Conservation (phyloP, 148 eudicot genomes). For the Cornus suecica region DNA sequence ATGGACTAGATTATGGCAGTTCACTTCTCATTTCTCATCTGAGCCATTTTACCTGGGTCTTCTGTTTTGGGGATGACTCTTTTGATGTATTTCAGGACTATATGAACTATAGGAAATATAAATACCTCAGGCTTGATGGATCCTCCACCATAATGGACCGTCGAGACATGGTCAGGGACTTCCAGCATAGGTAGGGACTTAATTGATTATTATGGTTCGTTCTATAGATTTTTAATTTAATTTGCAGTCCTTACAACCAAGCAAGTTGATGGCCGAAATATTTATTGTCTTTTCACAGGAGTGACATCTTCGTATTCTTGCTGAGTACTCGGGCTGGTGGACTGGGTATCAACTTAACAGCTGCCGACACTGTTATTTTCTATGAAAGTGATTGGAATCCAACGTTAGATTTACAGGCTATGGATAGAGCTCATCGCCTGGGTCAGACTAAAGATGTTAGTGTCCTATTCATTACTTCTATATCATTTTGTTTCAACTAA, state of each 20-base stretch:
- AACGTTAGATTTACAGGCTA: slow-evolving; percentile 94
- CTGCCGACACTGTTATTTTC: slow-evolving; percentile 97
- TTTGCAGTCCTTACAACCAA: not conserved
- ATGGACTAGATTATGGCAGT: no score
- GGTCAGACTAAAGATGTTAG: slow-evolving; percentile 99
- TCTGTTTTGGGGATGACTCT: slow-evolving; percentile 8
- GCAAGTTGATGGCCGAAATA: slow-evolving; percentile 3
- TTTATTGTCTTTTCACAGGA: slow-evolving; percentile 51
- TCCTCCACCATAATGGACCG: slow-evolving; percentile 98
- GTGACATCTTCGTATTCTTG: slow-evolving; percentile 92
- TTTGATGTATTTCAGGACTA: slow-evolving; percentile 62
- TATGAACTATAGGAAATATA: slow-evolving; percentile 93
- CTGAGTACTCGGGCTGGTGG: slow-evolving; percentile 98
- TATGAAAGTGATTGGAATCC: slow-evolving; percentile 99
- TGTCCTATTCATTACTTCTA: slow-evolving; percentile 16
- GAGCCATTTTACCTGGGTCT: not conserved
- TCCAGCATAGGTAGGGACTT: slow-evolving; percentile 70
- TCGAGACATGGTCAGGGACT: slow-evolving; percentile 97
- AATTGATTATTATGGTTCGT: not conserved
- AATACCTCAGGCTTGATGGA: slow-evolving; percentile 92
- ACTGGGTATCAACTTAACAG: slow-evolving; percentile 92
- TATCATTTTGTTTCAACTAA: not conserved
- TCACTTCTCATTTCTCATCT: not conserved
- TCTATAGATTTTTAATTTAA: not conserved
- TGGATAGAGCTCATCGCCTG: slow-evolving; percentile 99